Percentiles rank a stretch among this genome's conserved stretches.
Conservation (phyloP, 495 filamentous ascomycete species). For the Terfezia claveryi region DNA sequence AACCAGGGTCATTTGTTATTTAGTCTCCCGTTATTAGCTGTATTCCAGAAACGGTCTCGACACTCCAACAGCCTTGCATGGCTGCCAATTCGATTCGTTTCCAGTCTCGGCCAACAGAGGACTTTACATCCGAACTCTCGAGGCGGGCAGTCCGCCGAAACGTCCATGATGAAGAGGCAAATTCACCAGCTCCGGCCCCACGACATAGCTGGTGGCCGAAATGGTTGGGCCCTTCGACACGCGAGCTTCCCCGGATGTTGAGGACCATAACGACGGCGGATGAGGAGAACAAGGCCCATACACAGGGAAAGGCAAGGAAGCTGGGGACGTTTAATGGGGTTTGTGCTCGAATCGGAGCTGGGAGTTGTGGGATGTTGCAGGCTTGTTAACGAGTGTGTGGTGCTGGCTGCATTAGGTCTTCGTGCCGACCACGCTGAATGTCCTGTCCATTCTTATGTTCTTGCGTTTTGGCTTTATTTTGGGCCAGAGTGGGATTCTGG, state of each 20-base stretch:
- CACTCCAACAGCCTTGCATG: slow-evolving; percentile 1
- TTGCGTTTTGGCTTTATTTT: slow-evolving; percentile 18
- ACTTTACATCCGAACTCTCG: slow-evolving; percentile 10
- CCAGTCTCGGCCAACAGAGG: slow-evolving; percentile 8
- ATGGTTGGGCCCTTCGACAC: slow-evolving; percentile 2
- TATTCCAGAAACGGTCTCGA: no score
- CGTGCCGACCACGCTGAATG: slow-evolving; percentile 67
- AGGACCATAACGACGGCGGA: neutral
- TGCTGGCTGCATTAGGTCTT: slow-evolving; percentile 31
- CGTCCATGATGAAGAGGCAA: slow-evolving; percentile 8
- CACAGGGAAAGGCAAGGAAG: slow-evolving; percentile 10
- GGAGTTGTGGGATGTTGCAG: neutral
- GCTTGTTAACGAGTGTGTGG: neutral
- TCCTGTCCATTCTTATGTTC: slow-evolving; percentile 87
- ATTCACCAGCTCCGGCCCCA: neutral
- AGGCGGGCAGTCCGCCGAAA: neutral
- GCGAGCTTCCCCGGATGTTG: neutral
- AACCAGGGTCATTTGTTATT: no score
- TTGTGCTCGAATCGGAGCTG: neutral
- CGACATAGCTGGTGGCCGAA: slow-evolving; percentile 1
- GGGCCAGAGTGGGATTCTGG: slow-evolving; percentile 55
- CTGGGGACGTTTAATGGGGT: slow-evolving; percentile 19
- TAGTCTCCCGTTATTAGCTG: no score
- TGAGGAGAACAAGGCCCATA: slow-evolving; percentile 5
- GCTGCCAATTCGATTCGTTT: slow-evolving; percentile 6